phyloP scores from a whole-genome alignment of 805 yeast genomes.

The Huiozyma naganishii region DNA sequence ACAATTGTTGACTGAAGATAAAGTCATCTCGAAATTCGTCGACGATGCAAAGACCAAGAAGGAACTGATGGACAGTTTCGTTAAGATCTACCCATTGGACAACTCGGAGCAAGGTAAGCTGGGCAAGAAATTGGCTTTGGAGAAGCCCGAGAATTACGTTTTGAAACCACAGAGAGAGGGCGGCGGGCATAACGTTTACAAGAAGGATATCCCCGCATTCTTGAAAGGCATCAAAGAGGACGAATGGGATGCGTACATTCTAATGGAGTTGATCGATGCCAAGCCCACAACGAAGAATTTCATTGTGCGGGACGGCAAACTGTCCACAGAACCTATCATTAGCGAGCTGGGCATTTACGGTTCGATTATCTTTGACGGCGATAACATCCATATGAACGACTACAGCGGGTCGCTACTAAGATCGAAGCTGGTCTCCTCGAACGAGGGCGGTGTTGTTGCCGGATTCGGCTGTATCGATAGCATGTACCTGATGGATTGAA shows the following conservation, averaged over 20 bases:
- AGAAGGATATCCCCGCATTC: conserved; percentile 71
- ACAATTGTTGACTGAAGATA: conserved; percentile 62
- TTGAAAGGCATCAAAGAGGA: conserved; percentile 45
- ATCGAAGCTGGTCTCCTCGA: conserved; percentile 74
- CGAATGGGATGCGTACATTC: conserved; percentile 83
- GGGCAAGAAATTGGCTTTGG: conserved; percentile 60
- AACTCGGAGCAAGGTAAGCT: conserved; percentile 45
- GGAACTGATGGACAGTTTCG: conserved; percentile 47
- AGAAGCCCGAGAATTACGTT: conserved; percentile 61
- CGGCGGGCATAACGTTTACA: conserved; percentile 92
- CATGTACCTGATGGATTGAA: conserved; percentile 27
- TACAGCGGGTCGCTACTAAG: conserved; percentile 79
- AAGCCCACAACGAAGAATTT: conserved; percentile 50
- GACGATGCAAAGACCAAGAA: conserved; percentile 27
- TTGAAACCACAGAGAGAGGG: conserved; percentile 98
- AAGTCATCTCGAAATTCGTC: conserved; percentile 36
- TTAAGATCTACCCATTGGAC: conserved; percentile 80
- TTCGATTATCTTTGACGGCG: conserved; percentile 60
- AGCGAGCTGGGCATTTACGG: conserved; percentile 93
- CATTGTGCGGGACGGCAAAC: conserved; percentile 55
- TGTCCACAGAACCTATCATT: conserved; percentile 62
- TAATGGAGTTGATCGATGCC: conserved; percentile 89
- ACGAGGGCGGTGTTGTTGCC: conserved; percentile 99
- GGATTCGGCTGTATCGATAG: conserved; percentile 97
- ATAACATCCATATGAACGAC: conserved; percentile 48